Conservation (phyloP, 352 stramenopile species). For the Paralagenidium karlingii region DNA sequence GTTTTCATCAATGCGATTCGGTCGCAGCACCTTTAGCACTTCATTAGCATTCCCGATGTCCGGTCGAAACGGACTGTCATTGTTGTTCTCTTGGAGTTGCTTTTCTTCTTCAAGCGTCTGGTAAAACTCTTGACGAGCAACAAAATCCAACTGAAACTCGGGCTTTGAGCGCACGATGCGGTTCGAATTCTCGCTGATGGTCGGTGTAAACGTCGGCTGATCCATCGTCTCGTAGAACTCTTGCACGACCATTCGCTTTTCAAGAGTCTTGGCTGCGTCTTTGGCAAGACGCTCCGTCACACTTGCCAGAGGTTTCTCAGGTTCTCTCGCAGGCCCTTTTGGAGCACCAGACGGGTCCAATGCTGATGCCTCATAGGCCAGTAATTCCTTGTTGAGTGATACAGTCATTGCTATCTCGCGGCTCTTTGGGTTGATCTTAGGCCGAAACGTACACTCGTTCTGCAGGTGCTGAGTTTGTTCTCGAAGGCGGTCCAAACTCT, state of each 20-base stretch:
- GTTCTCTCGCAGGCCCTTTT: conserved; percentile 3
- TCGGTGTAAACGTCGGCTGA: conserved; percentile 38
- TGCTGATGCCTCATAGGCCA: too few relatives aligned
- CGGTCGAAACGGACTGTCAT: conserved; percentile 49
- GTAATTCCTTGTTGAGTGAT: too few relatives aligned
- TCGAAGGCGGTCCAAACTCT: conserved; percentile 28
- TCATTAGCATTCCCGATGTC: conserved; percentile 64
- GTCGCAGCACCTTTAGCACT: conserved; percentile 49
- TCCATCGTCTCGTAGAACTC: conserved; percentile 59
- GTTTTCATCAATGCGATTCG: conserved; percentile 45
- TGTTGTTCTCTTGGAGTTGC: conserved; percentile 31
- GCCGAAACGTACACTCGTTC: conserved; percentile 22
- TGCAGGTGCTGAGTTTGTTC: conserved; percentile 32
- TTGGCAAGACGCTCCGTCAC: conserved; percentile 43
- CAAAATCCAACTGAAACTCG: conserved; percentile 71
- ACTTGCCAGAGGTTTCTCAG: too few relatives aligned
- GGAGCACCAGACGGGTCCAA: too few relatives aligned
- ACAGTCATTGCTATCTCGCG: conserved; percentile 38
- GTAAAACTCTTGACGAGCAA: conserved; percentile 55
- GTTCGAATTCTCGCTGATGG: conserved; percentile 38
- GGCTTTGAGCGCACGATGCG: conserved; percentile 39
- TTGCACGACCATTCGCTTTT: conserved; percentile 41
- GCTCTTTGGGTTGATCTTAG: conserved; percentile 53
- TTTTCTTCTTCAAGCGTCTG: conserved; percentile 48
- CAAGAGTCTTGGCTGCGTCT: conserved; percentile 26